Evolutionary conservation across 495 filamentous ascomycete species (phyloP), one percentile per base, ranked within the genome.

Genomic region (Xeromyces bisporus): DNA sequence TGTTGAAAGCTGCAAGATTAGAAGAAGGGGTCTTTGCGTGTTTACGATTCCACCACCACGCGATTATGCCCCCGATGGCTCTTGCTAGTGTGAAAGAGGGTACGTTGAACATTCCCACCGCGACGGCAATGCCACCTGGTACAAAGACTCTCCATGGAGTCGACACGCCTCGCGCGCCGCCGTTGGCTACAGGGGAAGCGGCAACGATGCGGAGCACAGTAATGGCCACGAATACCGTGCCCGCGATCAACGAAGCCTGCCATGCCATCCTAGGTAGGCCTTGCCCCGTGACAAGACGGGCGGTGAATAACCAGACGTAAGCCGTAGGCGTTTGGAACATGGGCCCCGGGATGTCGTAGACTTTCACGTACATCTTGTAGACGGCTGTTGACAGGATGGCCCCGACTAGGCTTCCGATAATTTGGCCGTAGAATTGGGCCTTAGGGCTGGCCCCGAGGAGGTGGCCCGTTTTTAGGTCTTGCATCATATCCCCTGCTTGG

Each of bases 401-500:
- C 4, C 89, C 89, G n/a, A 83, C 73, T 0, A 81, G 67, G 24
- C 74, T 80, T 7, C 89, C 89, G 28, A 99, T 83, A 12, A 96
- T 74, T 47, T 96, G 91, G 1, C 89, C 89, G 56, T 78, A 92
- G 54, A 99, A 96, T 43, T 99, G 89, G 1, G 91, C 91, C 33
- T 78, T 87, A 9, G 91, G 89, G 7, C 83, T 71, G 6, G 89
- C 89, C 9, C 85, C 84, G 2, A 99, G 66, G 0, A 99, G 59
- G 53, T 99, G 84, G 3, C 89, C 89, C 0, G 89, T 93, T 52
- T 99, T 99, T 18, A 99, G 69, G 47, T 99, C 89, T 43, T 99
- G 89, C 80, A 99, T 85, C 47, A 99, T 74, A 48, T 99, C 89
- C 8, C 89, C 89, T 2, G 89, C 91, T 58, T 99, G 91, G 18